Evolutionary conservation across 2,329 filamentous ascomycete genomes (phyloP), one percentile per base, ranked within the genome.

Genomic region (Chaetoscypha palmicola): DNA sequence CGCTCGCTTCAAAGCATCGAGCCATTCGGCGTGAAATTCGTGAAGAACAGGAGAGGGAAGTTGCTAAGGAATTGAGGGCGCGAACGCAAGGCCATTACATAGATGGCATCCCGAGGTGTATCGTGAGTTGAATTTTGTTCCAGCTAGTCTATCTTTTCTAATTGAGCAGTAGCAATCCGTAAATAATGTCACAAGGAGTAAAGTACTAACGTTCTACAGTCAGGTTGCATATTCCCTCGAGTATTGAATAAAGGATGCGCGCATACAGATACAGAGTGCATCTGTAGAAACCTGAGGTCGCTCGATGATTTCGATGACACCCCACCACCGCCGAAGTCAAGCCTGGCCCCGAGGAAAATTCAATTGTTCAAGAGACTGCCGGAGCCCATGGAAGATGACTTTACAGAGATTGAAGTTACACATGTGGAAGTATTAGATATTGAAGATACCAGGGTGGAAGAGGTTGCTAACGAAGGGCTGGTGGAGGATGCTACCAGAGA

Each of bases 261-360:
- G 22, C 34, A 37, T 23, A 21, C 20, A 11, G 34, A 37, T 23
- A 10, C 34, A 19, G n/a, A 10, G 4, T 37, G 34, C 14, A 21
- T 37, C 10, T 37, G 34, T 23, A 8, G 12, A 16, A 37, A 37
- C 11, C 23, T 37, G 16, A 9, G 34, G 20, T 37, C 34, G 16
- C 16, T 37, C 11, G 34, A 37, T 10, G 34, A 37, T 37, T 37
- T 12, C 16, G 34, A 37, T 37, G 34, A 37, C 23, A n/a, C 17
- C 17, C 34, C 34, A 20, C 10, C 10, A 19, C 34, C 34, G 4
- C 5, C 16, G 10, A n/a, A n/a, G n/a, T n/a, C n/a, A n/a, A n/a
- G n/a, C n/a, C n/a, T n/a, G n/a, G n/a, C n/a, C n/a, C 10, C 31
- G 14, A 5, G 24, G 12, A 28, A 12, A 12, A 28, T 28, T 7